Conservation (phyloP, 805 yeast genomes). For the Candida silvatica region DNA sequence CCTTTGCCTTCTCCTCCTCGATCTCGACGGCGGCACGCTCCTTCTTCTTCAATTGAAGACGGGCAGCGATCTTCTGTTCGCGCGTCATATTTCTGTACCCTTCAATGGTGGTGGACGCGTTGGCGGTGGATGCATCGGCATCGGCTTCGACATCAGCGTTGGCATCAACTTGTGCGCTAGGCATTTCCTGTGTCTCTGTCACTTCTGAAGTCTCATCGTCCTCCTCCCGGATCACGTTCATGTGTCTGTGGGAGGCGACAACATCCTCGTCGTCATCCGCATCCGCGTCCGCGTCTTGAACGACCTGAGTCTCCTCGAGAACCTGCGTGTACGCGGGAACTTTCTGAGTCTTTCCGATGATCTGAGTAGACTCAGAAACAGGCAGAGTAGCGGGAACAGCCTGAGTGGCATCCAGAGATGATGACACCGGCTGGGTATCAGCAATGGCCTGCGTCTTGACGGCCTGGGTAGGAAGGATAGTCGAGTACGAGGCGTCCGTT, state of each 20-base stretch:
- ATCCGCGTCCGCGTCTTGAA: conserved; percentile 5
- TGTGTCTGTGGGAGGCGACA: neutral
- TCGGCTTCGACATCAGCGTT: conserved; percentile 4
- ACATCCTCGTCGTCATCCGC: conserved; percentile 6
- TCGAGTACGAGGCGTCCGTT: too few species aligned
- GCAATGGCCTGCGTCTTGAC: too few species aligned
- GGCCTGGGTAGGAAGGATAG: too few species aligned
- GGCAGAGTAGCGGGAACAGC: neutral
- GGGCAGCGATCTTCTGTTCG: conserved; percentile 22
- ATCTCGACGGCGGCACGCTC: conserved; percentile 5
- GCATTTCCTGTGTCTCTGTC: too few species aligned
- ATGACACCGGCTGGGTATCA: neutral
- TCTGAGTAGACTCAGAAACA: neutral
- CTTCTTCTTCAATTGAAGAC: conserved; percentile 12
- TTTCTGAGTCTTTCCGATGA: neutral
- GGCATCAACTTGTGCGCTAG: too few species aligned
- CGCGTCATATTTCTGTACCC: conserved; percentile 16
- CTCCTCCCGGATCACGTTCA: neutral
- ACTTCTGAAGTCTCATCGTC: too few species aligned
- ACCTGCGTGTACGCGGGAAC: neutral
- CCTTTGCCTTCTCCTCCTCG: conserved; percentile 5
- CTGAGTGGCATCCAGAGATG: neutral
- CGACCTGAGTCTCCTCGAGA: conserved; percentile 4
- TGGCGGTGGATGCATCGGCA: conserved; percentile 1
- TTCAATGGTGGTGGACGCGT: conserved; percentile 7